A percentile compares a stretch with the other conserved stretches of the same genome.
These are phyloP conservation scores for Ceratocystis colombiana DNA, from an alignment of 2,329 filamentous ascomycete species.

Conservation along the genomic window DNA sequence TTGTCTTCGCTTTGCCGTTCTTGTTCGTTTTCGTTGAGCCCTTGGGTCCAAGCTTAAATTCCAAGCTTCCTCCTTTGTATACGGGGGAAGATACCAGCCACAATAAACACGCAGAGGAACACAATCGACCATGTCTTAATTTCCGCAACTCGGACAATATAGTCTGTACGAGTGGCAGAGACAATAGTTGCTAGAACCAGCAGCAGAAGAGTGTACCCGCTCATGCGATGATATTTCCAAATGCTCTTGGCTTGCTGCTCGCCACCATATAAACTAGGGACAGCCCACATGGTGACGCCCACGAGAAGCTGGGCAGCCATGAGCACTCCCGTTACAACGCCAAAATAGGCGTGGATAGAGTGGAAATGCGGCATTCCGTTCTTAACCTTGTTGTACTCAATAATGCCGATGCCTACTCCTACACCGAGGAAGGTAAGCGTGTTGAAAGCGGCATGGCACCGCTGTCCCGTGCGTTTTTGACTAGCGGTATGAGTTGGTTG, in stretches of 20 bases:
- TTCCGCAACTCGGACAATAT: constrained; percentile 55
- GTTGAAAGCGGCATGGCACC: constrained; percentile 61
- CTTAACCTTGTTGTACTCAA: constrained; percentile 74
- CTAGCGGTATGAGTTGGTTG: constrained; percentile 72
- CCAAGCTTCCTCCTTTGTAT: constrained; percentile 78
- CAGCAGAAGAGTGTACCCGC: constrained; percentile 63
- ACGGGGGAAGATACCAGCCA: constrained; percentile 64
- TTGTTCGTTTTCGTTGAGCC: constrained; percentile 1
- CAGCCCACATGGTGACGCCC: constrained; percentile 73
- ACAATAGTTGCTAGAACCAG: constrained; percentile 64
- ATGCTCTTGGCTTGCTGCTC: constrained; percentile 68
- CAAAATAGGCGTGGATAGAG: constrained; percentile 71
- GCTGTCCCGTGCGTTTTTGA: constrained; percentile 57
- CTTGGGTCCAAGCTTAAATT: constrained; percentile 26
- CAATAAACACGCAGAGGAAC: constrained; percentile 53
- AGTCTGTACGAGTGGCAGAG: constrained; percentile 67
- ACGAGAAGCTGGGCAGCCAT: constrained; percentile 64
- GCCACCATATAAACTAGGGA: constrained; percentile 64
- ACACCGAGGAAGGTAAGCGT: constrained; percentile 52
- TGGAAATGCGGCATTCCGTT: constrained; percentile 63
- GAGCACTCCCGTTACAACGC: constrained; percentile 61
- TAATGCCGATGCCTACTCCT: constrained; percentile 55
- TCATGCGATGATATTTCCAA: constrained; percentile 80
- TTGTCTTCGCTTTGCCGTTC: constrained; percentile 3
- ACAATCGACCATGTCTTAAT: constrained; percentile 69